Evolutionary conservation across 164 flowering plant species (phyloP), one percentile per base, ranked within the genome.

Genomic region (Santalum album): DNA sequence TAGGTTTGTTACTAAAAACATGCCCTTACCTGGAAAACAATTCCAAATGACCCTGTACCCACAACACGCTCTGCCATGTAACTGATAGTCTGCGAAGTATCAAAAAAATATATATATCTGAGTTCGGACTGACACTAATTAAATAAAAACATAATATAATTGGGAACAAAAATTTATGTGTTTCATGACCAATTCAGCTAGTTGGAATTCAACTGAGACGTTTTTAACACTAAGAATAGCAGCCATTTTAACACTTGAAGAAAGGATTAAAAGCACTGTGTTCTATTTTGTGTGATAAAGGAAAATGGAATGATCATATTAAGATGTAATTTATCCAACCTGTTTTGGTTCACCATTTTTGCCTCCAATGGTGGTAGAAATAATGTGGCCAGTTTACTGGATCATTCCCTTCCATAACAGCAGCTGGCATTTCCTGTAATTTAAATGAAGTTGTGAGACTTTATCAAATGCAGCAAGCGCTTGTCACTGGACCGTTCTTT

Each of bases 1-100:
- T 22, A 15, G 17, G 21, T 5, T 17, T 32, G 39, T 21, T 0
- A 22, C n/a, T 7, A 20, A 10, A 61, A 54, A 17, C 39, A n/a
- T 2, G 49, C 44, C 20, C 49, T 18, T 67, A 84, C 96, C 95
- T 86, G 97, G 55, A 87, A 91, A 27, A 91, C 98, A 56, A 88
- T 68, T 61, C 96, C 98, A 70, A 91, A 91, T 45, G 98, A 91
- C 27, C 96, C 98, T 44, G 82, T 86, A 12, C 98, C 98, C 49
- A 91, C 98, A 44, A 91, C 87, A 25, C 98, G 92, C 69, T 90
- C 97, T 46, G 96, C 97, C 97, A 87, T 90, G 69, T 87, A 90
- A 66, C 88, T 90, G 55, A 91, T 85, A 22, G 98, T 91, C 98
- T 91, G 82, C 58, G 65, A 26, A 57, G 40, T 23, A 72, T 18